These are phyloP conservation scores for Dillenia suffruticosa DNA, from an alignment of 164 flowering plant genomes.

Conservation along the genomic window DNA sequence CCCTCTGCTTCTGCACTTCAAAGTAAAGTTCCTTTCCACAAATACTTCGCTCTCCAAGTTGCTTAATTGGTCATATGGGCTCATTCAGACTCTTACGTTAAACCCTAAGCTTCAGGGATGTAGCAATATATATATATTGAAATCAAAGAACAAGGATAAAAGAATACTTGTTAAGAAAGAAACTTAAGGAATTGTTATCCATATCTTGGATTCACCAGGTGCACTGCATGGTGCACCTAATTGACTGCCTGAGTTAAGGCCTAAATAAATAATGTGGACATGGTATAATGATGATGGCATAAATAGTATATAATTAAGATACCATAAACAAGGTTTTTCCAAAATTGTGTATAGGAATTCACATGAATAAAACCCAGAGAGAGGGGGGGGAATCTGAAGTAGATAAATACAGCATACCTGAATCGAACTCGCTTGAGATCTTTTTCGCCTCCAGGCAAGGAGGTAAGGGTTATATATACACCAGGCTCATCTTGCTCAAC, in stretches of 20 bases:
- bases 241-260: too few species aligned
- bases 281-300: too few species aligned
- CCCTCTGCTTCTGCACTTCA: too few species aligned
- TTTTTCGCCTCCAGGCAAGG: conserved; percentile 75
- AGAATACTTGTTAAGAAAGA: background rate
- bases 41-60: too few species aligned
- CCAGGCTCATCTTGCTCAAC: conserved; percentile 99
- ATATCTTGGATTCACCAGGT: background rate
- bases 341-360: background rate
- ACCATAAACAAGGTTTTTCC: background rate
- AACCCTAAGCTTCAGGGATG: too few species aligned
- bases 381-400: background rate
- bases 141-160: too few species aligned
- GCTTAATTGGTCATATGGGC: too few species aligned
- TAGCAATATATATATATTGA: too few species aligned
- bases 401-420: conserved; percentile 47
- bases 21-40: too few species aligned
- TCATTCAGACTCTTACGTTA: too few species aligned
- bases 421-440: conserved; percentile 96
- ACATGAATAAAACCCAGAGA: background rate
- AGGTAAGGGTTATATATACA: conserved; percentile 84
- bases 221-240: too few species aligned
- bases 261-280: too few species aligned
- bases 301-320: background rate
- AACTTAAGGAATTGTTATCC: background rate